Base-by-base conservation (phyloP, 164 flowering plant genomes). In the Malania oleifera region DNA sequence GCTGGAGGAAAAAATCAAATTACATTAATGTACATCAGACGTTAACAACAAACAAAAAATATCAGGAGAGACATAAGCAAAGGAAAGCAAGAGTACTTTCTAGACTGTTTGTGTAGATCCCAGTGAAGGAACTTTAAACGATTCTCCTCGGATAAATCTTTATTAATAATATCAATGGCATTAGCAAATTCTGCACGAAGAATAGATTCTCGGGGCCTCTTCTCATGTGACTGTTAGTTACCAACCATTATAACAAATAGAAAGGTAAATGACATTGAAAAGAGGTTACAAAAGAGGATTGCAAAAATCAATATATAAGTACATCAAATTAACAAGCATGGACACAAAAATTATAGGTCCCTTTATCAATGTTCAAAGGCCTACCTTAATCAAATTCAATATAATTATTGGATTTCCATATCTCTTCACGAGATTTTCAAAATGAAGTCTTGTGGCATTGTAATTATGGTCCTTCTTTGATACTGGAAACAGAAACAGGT, bases 381-480 rank as follows among this genome's bases (percentile, higher is more conserved):
- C 25, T 73, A 89, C 99, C 99, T 89, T 95, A 60, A 95, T 85
- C 73, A 95, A 76, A 74, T 91, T 91, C 69, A 91, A 73, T 25
- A 95, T 80, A 46, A 89, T 84, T 34, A 95, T 83, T 18, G 95
- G 98, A 66, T 84, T 84, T 29, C 96, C 96, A 72, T 95, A 95
- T 89, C 99, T 82, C 72, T 72, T 73, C 14, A 57, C 86, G 65
- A 95, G 95, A 79, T 91, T 89, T 67, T 87, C 85, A 75, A 95
- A 95, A 68, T 95, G 99, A 64, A 82, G 87, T 57, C 79, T 71
- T 43, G 95, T 91, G 56, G 97, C 99, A 61, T 84, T 83, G 63
- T 82, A 91, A 28, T 74, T 78, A 2, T 26, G 70, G 59, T 95
- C 97, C 78, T 87, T 84, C 68, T 55, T 86, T 46, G 84, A 84